Percentiles rank a stretch among this genome's conserved stretches.
Conservation (phyloP, 768 basidiomycete species). For the Collybia nuda region DNA sequence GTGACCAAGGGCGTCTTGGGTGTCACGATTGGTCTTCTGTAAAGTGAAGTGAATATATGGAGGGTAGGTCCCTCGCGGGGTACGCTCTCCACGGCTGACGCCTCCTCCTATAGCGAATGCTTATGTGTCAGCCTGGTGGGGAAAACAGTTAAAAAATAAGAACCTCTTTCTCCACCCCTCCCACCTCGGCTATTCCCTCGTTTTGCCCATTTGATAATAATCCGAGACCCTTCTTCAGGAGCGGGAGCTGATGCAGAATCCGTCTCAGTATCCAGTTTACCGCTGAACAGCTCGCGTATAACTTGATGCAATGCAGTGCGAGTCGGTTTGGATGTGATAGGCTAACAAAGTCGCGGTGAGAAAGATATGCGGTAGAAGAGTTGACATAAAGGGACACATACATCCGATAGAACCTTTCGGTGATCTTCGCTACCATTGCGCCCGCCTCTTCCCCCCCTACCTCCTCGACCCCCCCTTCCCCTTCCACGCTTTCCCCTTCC, state of each 20-base stretch:
- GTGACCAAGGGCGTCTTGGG: conserved; percentile 87
- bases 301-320: conserved; percentile 82
- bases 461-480: conserved; percentile 42
- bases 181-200: conserved; percentile 50
- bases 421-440: conserved; percentile 55
- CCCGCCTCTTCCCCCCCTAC: conserved; percentile 48
- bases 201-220: conserved; percentile 78
- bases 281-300: conserved; percentile 77
- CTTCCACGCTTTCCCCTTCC: conserved; percentile 35
- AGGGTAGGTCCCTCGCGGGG: conserved; percentile 65
- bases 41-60: conserved; percentile 95
- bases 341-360: conserved; percentile 42
- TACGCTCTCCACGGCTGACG: conserved; percentile 36
- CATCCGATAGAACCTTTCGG: conserved; percentile 80
- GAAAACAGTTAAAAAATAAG: background rate
- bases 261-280: conserved; percentile 84
- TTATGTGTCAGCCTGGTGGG: background rate
- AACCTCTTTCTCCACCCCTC: conserved; percentile 29
- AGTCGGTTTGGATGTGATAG: conserved; percentile 77
- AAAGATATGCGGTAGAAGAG: conserved; percentile 7
- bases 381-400: conserved; percentile 39
- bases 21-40: conserved; percentile 97
- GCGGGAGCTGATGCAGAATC: conserved; percentile 47
- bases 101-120: conserved; percentile 1
- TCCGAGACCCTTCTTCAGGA: conserved; percentile 68